Evolutionary conservation across 345 rosid species (phyloP).

Genomic region (Pelargonium nanum): DNA sequence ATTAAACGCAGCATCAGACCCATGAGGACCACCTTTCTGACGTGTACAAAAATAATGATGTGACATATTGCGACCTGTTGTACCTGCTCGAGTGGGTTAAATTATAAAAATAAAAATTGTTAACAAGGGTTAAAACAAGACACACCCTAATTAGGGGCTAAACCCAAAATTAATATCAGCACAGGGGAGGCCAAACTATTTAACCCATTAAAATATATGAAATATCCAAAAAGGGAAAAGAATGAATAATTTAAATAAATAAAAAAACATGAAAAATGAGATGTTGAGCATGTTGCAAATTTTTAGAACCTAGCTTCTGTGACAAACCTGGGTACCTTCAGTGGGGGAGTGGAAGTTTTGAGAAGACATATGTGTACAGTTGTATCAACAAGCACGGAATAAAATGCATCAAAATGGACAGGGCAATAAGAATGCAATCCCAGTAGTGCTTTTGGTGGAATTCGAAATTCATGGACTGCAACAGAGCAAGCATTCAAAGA

Average conservation of each 20-base stretch:
- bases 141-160: too few species aligned
- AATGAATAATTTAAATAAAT: background rate
- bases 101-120: too few species aligned
- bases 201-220: background rate
- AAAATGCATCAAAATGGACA: slow-evolving; percentile 77
- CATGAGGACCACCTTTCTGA: too few species aligned
- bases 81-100: too few species aligned
- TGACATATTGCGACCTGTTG: too few species aligned
- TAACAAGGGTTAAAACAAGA: too few species aligned
- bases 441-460: slow-evolving; percentile 85
- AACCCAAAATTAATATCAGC: background rate
- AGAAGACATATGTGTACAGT: slow-evolving; percentile 62
- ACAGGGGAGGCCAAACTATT: background rate
- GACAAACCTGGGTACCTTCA: slow-evolving; percentile 59
- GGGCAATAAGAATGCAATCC: slow-evolving; percentile 95
- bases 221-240: background rate
- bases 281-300: slow-evolving; percentile 6
- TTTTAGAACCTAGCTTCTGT: slow-evolving; percentile 7
- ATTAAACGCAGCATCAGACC: too few species aligned
- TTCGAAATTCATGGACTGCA: slow-evolving; percentile 74
- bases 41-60: too few species aligned
- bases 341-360: slow-evolving; percentile 30
- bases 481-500: slow-evolving; percentile 47
- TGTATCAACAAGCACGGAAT: slow-evolving; percentile 73
- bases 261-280: slow-evolving; percentile 1